A percentile compares a stretch with the other conserved stretches of the same genome.
phyloP scores from a whole-genome alignment of 352 stramenopile genomes.

The Pelagophyceae sp. region DNA sequence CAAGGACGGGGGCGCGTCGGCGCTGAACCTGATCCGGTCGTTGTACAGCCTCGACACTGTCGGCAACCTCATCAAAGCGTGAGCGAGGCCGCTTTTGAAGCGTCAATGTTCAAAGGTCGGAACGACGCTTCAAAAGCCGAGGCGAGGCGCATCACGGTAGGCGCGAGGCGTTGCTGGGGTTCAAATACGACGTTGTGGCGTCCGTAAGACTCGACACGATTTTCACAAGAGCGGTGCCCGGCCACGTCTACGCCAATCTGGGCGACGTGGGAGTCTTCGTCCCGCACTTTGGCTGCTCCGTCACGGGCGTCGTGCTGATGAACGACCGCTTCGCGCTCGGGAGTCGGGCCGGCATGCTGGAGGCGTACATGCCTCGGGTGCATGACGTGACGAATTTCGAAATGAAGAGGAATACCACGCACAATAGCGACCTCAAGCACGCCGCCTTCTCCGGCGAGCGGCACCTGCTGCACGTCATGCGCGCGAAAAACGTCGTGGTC shows the following conservation, averaged over 20 bases:
- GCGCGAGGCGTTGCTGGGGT: neutral
- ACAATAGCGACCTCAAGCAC: neutral
- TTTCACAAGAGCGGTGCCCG: constrained; percentile 3
- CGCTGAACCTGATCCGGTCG: neutral
- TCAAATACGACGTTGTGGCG: neutral
- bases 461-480: neutral
- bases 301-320: neutral
- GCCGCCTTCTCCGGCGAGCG: neutral
- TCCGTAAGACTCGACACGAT: constrained; percentile 4
- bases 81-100: too few relatives aligned
- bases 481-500: neutral
- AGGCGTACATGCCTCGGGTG: neutral
- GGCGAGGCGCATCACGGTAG: neutral
- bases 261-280: neutral
- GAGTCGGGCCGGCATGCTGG: neutral
- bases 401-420: neutral
- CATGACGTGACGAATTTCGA: neutral
- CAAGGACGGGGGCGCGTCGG: too few relatives aligned
- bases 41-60: neutral
- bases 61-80: neutral
- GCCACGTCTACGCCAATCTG: neutral
- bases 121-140: too few relatives aligned
- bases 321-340: constrained; percentile 13
- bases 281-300: constrained; percentile 3
- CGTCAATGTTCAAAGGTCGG: too few relatives aligned